Evolutionary conservation across 495 filamentous ascomycete species (phyloP).

Genomic region (Podospora tetraspora): DNA sequence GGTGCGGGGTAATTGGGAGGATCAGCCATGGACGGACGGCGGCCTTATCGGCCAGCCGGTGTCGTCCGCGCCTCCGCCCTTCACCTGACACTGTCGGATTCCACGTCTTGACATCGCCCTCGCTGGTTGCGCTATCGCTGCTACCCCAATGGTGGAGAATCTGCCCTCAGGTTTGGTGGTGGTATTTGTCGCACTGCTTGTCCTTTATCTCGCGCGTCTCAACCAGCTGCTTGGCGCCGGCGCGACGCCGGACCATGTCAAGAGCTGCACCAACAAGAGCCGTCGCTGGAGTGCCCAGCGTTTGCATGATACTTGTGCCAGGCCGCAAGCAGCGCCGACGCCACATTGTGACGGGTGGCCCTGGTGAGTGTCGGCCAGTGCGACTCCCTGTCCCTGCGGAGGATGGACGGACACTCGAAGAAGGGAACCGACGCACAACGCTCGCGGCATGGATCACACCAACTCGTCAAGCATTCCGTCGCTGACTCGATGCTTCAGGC

Average conservation of each 20-base stretch:
- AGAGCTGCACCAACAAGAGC: too few relatives aligned
- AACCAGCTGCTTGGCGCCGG: slow-evolving; percentile 47
- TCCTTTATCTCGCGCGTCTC: slow-evolving; percentile 45
- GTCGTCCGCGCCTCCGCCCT: too few relatives aligned
- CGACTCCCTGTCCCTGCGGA: background rate
- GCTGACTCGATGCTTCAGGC: slow-evolving; percentile 25
- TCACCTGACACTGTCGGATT: too few relatives aligned
- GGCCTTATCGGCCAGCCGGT: too few relatives aligned
- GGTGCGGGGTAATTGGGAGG: too few relatives aligned
- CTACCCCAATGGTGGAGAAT: too few relatives aligned
- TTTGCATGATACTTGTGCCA: slow-evolving; percentile 43
- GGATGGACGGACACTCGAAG: too few relatives aligned
- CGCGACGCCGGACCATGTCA: too few relatives aligned
- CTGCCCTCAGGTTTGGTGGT: background rate
- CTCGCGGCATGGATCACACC: background rate
- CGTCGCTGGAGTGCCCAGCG: slow-evolving; percentile 49
- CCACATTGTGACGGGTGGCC: slow-evolving; percentile 54
- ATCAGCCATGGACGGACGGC: too few relatives aligned
- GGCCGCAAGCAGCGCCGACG: slow-evolving; percentile 40
- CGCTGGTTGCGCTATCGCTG: background rate
- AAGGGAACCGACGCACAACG: too few relatives aligned
- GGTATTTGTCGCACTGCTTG: slow-evolving; percentile 15
- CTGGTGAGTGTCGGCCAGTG: slow-evolving; percentile 39
- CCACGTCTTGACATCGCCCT: background rate
- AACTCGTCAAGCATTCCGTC: background rate